These are phyloP conservation scores for Coprinopsis marcescibilis DNA, from an alignment of 768 basidiomycete genomes.

Conservation along the genomic window DNA sequence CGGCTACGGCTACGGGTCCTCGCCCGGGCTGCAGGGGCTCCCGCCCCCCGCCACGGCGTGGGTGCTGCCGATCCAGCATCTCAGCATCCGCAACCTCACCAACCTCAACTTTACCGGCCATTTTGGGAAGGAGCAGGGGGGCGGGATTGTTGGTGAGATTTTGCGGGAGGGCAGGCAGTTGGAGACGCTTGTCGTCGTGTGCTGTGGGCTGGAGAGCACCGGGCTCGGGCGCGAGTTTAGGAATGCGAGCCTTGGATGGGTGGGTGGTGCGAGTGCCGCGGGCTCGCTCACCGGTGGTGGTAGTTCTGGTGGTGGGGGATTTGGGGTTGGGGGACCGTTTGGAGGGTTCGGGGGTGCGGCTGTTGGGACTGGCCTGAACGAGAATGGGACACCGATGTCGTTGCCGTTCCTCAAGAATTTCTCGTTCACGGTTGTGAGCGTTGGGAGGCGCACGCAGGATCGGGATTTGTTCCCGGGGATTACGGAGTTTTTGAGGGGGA, in stretches of 20 bases:
- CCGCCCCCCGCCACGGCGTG: slow-evolving; percentile 44
- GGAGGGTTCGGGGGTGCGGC: background rate
- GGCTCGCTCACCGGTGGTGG: background rate
- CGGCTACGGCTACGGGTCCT: no score
- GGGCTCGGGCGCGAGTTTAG: slow-evolving; percentile 43
- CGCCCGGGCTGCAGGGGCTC: no score
- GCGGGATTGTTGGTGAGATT: slow-evolving; percentile 44
- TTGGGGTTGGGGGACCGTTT: background rate
- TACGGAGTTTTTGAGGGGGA: slow-evolving; percentile 57
- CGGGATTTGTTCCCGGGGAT: slow-evolving; percentile 65
- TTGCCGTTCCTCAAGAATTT: slow-evolving; percentile 61
- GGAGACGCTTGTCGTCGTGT: slow-evolving; percentile 49
- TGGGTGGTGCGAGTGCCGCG: slow-evolving; percentile 17
- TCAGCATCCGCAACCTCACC: slow-evolving; percentile 60
- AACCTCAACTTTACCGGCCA: slow-evolving; percentile 56
- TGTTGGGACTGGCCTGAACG: slow-evolving; percentile 1
- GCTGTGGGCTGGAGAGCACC: slow-evolving; percentile 47
- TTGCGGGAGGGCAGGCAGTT: slow-evolving; percentile 57
- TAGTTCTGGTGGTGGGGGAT: slow-evolving; percentile 24
- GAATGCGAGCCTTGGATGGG: slow-evolving; percentile 19
- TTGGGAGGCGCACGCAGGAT: slow-evolving; percentile 42
- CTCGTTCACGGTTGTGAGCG: slow-evolving; percentile 41
- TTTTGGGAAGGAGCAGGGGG: slow-evolving; percentile 23
- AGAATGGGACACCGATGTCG: slow-evolving; percentile 9
- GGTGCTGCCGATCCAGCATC: slow-evolving; percentile 47